phyloP scores from a whole-genome alignment of 2,329 filamentous ascomycete species.

The Mariannaea elegans region DNA sequence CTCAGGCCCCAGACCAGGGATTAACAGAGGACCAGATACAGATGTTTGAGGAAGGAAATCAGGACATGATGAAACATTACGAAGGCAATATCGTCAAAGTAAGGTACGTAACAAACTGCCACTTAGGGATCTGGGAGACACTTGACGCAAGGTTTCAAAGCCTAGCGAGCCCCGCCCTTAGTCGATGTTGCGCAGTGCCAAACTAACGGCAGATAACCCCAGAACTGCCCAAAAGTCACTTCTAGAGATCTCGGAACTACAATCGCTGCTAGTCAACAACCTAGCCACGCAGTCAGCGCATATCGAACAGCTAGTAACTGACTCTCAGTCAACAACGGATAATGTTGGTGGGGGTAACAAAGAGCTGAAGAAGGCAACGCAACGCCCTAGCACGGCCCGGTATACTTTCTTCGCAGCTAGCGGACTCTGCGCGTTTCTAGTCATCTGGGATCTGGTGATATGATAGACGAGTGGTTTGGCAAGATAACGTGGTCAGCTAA shows the following conservation, averaged over 20 bases:
- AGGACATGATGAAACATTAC: conserved; percentile 91
- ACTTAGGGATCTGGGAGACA: neutral
- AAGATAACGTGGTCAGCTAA: conserved; percentile 4
- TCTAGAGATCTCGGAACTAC: conserved; percentile 90
- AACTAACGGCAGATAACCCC: conserved; percentile 27
- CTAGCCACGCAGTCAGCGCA: conserved; percentile 86
- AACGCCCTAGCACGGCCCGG: conserved; percentile 76
- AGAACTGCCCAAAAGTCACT: conserved; percentile 91
- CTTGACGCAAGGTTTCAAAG: conserved; percentile 8
- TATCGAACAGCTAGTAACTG: conserved; percentile 87
- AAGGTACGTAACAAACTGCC: conserved; percentile 66
- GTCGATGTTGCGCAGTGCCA: conserved; percentile 16
- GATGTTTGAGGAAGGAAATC: conserved; percentile 92
- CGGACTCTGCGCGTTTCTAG: conserved; percentile 76
- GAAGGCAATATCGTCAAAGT: conserved; percentile 95
- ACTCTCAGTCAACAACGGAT: conserved; percentile 82
- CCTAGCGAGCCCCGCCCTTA: conserved; percentile 11
- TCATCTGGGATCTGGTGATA: conserved; percentile 80
- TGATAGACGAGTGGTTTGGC: conserved; percentile 20
- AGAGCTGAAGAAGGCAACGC: conserved; percentile 84
- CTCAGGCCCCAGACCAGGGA: conserved; percentile 52
- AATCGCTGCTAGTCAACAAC: conserved; percentile 87
- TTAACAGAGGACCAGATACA: conserved; percentile 88
- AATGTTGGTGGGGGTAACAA: conserved; percentile 92
- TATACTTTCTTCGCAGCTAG: conserved; percentile 84